phyloP scores from a whole-genome alignment of 2,329 filamentous ascomycete genomes.

The Penicillium paneum region DNA sequence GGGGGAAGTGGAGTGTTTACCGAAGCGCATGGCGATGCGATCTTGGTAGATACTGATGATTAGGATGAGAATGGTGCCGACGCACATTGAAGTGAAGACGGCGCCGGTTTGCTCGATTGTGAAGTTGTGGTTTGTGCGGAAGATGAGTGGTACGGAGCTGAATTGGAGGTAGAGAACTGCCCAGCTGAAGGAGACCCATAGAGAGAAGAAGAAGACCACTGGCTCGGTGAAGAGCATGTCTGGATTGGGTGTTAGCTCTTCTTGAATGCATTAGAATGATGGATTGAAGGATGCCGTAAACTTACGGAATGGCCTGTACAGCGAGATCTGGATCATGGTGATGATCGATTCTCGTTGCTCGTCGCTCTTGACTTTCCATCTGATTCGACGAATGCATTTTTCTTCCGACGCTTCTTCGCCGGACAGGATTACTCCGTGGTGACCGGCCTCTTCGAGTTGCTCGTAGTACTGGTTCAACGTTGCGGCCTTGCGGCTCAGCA shows the following conservation, averaged over 20 bases:
- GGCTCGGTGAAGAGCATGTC: slow-evolving; percentile 60
- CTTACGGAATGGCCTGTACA: slow-evolving; percentile 70
- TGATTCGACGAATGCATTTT: slow-evolving; percentile 53
- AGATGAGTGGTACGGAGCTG: slow-evolving; percentile 74
- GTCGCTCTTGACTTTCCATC: slow-evolving; percentile 77
- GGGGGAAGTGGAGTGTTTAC: slow-evolving; percentile 53
- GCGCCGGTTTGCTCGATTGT: slow-evolving; percentile 64
- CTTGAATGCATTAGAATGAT: background rate
- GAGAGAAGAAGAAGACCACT: slow-evolving; percentile 68
- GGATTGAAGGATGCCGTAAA: slow-evolving; percentile 1
- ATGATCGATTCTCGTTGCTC: slow-evolving; percentile 67
- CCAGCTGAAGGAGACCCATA: slow-evolving; percentile 91
- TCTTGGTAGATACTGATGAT: slow-evolving; percentile 70
- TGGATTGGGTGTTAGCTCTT: slow-evolving; percentile 14
- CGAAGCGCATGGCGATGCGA: slow-evolving; percentile 53
- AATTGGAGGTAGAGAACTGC: slow-evolving; percentile 84
- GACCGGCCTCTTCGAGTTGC: slow-evolving; percentile 63
- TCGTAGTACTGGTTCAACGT: slow-evolving; percentile 77
- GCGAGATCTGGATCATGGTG: slow-evolving; percentile 69
- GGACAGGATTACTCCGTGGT: slow-evolving; percentile 53
- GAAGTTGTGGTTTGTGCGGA: slow-evolving; percentile 65
- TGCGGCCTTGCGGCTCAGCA: slow-evolving; percentile 72
- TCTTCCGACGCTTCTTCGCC: slow-evolving; percentile 26
- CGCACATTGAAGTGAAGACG: slow-evolving; percentile 70
- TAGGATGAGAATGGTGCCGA: slow-evolving; percentile 65